Evolutionary conservation across 805 yeast genomes (phyloP).

Genomic region (Alloascoidea hylecoeti): DNA sequence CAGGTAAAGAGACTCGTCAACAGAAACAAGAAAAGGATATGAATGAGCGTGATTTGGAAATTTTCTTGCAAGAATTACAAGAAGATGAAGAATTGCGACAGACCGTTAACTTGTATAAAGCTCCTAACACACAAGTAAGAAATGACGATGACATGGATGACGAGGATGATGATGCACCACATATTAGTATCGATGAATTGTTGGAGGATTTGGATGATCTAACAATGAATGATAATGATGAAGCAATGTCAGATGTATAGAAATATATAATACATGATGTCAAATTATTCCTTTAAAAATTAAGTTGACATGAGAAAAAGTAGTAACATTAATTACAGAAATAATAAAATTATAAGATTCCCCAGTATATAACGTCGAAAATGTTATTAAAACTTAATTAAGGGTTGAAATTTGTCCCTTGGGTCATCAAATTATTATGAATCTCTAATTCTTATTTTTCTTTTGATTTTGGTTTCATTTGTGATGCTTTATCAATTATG

Average conservation of each 20-base stretch:
- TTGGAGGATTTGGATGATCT: conserved; percentile 90
- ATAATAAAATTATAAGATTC: too few species aligned
- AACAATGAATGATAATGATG: conserved; percentile 50
- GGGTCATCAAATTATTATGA: too few species aligned
- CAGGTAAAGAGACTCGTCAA: conserved; percentile 41
- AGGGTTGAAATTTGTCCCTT: too few species aligned
- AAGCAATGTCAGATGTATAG: conserved; percentile 2
- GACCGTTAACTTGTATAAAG: conserved; percentile 79
- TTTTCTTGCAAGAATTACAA: conserved; percentile 93
- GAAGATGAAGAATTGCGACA: conserved; percentile 93
- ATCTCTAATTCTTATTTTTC: too few species aligned
- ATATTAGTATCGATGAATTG: conserved; percentile 79
- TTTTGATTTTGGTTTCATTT: too few species aligned
- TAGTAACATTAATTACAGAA: too few species aligned
- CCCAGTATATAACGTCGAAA: too few species aligned
- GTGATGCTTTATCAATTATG: too few species aligned
- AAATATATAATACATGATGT: not conserved
- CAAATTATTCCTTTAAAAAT: conserved; percentile 1
- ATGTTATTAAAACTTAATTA: too few species aligned
- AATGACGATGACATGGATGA: conserved; percentile 28
- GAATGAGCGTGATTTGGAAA: conserved; percentile 89
- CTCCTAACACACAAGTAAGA: conserved; percentile 16
- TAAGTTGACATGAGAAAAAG: too few species aligned
- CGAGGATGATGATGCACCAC: conserved; percentile 73
- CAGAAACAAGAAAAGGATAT: conserved; percentile 82